phyloP scores from a whole-genome alignment of 768 basidiomycete species.

The Dictyophora rubrovolvata region DNA sequence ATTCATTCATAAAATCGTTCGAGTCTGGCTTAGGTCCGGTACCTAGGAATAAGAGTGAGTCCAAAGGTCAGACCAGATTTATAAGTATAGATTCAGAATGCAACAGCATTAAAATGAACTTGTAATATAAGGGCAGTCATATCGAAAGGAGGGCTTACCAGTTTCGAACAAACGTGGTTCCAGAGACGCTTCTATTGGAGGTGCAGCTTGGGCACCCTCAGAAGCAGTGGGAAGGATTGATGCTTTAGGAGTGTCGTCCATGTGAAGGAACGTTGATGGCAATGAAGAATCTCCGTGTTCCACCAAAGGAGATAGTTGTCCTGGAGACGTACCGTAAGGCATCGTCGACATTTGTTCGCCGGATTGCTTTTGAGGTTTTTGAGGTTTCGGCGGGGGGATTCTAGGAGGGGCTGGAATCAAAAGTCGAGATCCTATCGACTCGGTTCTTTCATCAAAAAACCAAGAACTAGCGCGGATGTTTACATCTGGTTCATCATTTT shows the following conservation, averaged over 20 bases:
- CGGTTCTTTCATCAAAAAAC: neutral
- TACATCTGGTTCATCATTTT: neutral
- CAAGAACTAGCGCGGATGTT: neutral
- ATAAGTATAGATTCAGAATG: too few species aligned
- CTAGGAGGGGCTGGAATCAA: slow-evolving; percentile 45
- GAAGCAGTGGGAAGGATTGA: slow-evolving; percentile 23
- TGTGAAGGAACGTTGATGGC: slow-evolving; percentile 39
- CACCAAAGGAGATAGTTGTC: too few species aligned
- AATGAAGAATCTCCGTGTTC: too few species aligned
- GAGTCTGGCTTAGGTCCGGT: too few species aligned
- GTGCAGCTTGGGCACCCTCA: slow-evolving; percentile 52
- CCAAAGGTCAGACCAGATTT: too few species aligned
- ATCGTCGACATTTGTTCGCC: neutral
- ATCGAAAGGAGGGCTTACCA: too few species aligned
- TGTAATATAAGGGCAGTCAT: too few species aligned
- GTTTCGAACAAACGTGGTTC: too few species aligned
- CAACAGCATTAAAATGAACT: too few species aligned
- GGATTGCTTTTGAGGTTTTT: neutral
- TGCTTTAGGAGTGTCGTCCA: slow-evolving; percentile 34
- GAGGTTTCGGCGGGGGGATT: slow-evolving; percentile 10
- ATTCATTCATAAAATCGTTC: too few species aligned
- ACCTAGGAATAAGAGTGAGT: too few species aligned
- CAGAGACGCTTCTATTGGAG: too few species aligned
- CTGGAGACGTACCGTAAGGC: neutral
- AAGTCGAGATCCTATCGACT: slow-evolving; percentile 27